Percentiles rank a stretch among this genome's conserved stretches.
These are phyloP conservation scores for Hyphodiscus hymeniophilus DNA, from an alignment of 495 filamentous ascomycete genomes.

Conservation along the genomic window DNA sequence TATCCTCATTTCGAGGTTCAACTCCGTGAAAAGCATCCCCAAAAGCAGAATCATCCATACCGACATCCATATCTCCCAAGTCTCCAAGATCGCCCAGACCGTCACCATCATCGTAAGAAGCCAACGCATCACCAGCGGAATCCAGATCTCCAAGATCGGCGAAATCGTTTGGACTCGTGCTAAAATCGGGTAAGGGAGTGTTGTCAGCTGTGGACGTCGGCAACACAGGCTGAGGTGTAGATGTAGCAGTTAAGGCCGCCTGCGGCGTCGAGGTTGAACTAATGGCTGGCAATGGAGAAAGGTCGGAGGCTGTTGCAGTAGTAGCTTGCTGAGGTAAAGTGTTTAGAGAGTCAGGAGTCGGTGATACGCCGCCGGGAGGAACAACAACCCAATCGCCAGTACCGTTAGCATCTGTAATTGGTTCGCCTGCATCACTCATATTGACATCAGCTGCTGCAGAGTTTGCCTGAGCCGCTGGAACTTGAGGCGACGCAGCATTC, in stretches of 20 bases:
- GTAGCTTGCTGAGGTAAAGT: not conserved
- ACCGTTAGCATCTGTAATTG: conserved; percentile 26
- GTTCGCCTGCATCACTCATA: conserved; percentile 25
- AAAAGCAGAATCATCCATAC: conserved; percentile 48
- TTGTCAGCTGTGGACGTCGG: not conserved
- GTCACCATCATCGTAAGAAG: conserved; percentile 20
- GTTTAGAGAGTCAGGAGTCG: conserved; percentile 13
- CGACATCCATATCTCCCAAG: conserved; percentile 34
- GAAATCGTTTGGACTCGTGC: conserved; percentile 38
- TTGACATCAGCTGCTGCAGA: conserved; percentile 29
- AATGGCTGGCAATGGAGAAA: conserved; percentile 9
- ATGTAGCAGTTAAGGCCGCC: not conserved
- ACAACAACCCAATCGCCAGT: conserved; percentile 48
- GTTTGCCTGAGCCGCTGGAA: conserved; percentile 1
- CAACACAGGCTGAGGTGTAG: conserved; percentile 2
- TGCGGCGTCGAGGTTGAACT: not conserved
- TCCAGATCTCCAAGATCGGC: conserved; percentile 39
- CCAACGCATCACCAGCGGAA: conserved; percentile 32
- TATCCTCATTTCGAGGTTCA: conserved; percentile 11
- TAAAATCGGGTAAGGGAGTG: conserved; percentile 14
- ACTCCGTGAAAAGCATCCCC: conserved; percentile 49
- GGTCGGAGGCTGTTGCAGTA: conserved; percentile 2
- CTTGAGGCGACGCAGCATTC: not conserved
- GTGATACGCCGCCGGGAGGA: conserved; percentile 35
- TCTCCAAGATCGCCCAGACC: conserved; percentile 30